Evolutionary conservation across 108 stramenopile genomes (phyloP), one percentile per base, ranked within the genome.

Genomic region (Nitzschia sp.): DNA sequence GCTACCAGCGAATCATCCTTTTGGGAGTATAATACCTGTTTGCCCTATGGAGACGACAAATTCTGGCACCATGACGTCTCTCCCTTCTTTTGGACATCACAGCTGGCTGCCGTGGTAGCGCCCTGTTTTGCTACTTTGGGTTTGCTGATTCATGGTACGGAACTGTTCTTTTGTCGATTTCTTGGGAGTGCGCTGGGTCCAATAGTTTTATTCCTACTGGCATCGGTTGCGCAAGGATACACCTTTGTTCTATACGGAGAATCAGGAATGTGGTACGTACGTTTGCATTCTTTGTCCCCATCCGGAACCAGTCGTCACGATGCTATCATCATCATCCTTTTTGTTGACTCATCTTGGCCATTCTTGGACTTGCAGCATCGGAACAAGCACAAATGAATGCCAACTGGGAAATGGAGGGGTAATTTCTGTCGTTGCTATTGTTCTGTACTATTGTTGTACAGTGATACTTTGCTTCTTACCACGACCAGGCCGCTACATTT

Each of bases 231-330:
- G 15, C 53, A 54, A 54, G 53, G 21, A 12, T 54, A 54, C 8
- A 54, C 53, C 22, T 54, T 54, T 54, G 53, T 25, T 54, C 15
- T 54, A 3, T 54, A 54, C 21, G 53, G 53, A 3, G 53, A 21
- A 3, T 12, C 24, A 1, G 53, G 21, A 3, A 24, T 54, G 20
- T 54, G 53, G 53, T 54, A 54, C 20, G 53, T 54, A 21, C 8
- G 53, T 54, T 21, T n/a, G n/a, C n/a, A n/a, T n/a, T n/a, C n/a
- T 22, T 25, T 24, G 12, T 12, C 8, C 17, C 8, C 20, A 22
- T 24, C 3, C 21, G 53, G 21, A 54, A 24, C 19, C 48, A 50
- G 19, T 15, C 19, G 17, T 17, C 15, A 50, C 1, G 8, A 54
- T 25, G 11, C 24, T 1, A 54, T 54, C 12, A 10, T 19, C 17